phyloP scores from a whole-genome alignment of 768 basidiomycete genomes.

The Kwoniella sp. region DNA sequence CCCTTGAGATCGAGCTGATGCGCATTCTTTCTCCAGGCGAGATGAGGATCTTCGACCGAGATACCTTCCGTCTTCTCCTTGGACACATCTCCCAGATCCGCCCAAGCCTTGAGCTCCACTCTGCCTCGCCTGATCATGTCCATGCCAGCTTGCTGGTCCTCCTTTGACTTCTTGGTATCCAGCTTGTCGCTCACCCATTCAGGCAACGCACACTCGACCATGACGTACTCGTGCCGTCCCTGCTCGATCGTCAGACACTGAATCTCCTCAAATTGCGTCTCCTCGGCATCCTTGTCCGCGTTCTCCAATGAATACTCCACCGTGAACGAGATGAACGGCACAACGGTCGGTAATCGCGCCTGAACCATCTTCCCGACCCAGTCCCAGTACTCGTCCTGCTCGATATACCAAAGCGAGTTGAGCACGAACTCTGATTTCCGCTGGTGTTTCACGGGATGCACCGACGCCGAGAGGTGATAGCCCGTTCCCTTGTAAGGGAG shows the following conservation, averaged over 20 bases:
- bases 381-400: slow-evolving; percentile 10
- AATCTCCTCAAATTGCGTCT: not conserved
- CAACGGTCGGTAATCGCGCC: not conserved
- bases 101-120: slow-evolving; percentile 2
- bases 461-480: slow-evolving; percentile 6
- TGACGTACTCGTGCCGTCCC: slow-evolving; percentile 12
- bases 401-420: slow-evolving; percentile 13
- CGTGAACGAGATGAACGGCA: not conserved
- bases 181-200: slow-evolving; percentile 5
- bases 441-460: slow-evolving; percentile 7
- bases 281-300: not conserved
- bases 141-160: not conserved
- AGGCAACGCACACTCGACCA: slow-evolving; percentile 13
- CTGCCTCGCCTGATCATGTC: not conserved
- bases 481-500: slow-evolving; percentile 7
- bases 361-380: slow-evolving; percentile 9
- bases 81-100: not conserved
- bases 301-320: not conserved
- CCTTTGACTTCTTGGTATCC: not conserved
- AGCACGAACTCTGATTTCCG: slow-evolving; percentile 1
- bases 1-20: slow-evolving; percentile 1
- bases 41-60: not conserved
- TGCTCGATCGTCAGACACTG: not conserved
- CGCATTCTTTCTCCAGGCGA: slow-evolving; percentile 5
- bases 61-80: slow-evolving; percentile 1